A percentile compares a stretch with the other conserved stretches of the same genome.
Evolutionary conservation across 164 flowering plant genomes (phyloP).

Genomic region (Cinnamomum chago): DNA sequence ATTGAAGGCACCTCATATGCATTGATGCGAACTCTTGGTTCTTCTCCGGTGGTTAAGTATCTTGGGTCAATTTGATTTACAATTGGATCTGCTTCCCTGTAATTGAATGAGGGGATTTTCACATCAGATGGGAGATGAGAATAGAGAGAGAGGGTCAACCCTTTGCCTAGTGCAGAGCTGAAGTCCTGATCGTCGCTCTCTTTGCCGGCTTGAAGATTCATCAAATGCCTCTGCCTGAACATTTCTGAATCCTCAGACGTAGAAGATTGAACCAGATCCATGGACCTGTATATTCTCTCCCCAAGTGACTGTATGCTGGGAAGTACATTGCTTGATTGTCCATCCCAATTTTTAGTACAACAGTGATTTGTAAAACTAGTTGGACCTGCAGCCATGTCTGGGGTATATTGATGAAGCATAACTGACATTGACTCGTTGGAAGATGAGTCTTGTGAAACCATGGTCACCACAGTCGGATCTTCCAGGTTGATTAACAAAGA

Average conservation of each 20-base stretch:
- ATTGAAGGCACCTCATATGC: constrained; percentile 26
- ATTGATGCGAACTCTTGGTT: constrained; percentile 18
- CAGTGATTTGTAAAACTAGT: constrained; percentile 37
- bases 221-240: constrained; percentile 39
- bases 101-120: constrained; percentile 29
- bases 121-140: constrained; percentile 47
- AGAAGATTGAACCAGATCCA: constrained; percentile 37
- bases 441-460: not conserved
- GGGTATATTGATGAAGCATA: constrained; percentile 1
- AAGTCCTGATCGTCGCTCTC: constrained; percentile 22
- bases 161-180: constrained; percentile 33
- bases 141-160: constrained; percentile 64
- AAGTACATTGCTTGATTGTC: constrained; percentile 22
- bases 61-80: constrained; percentile 24
- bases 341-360: constrained; percentile 32
- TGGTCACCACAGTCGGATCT: not conserved
- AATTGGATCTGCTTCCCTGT: constrained; percentile 33
- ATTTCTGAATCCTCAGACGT: constrained; percentile 28
- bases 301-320: constrained; percentile 43
- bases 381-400: constrained; percentile 32
- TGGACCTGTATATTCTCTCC: constrained; percentile 41
- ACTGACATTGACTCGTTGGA: not conserved
- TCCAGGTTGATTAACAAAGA: not conserved
- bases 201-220: constrained; percentile 52
- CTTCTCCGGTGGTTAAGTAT: constrained; percentile 25